Evolutionary conservation across 2,329 filamentous ascomycete species (phyloP).

Genomic region (Aspergillus costaricaensis): DNA sequence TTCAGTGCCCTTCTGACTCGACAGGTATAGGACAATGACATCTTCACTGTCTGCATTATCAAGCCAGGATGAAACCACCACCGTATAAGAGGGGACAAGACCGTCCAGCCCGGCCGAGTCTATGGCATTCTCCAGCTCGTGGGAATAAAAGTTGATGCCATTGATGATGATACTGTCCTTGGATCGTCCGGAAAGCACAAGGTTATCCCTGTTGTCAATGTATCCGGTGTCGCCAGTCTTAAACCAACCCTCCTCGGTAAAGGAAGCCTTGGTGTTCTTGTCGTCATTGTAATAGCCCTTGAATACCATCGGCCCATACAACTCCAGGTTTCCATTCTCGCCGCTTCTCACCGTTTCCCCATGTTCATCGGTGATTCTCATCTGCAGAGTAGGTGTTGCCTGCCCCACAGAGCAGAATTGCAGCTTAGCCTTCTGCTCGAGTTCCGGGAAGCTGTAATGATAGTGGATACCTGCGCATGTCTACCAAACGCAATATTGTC

Average conservation of each 20-base stretch:
- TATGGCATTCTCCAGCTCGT: constrained; percentile 4
- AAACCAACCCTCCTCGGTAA: constrained; percentile 5
- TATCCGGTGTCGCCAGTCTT: constrained; percentile 1
- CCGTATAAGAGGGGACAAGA: background rate
- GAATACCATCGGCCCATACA: constrained; percentile 3
- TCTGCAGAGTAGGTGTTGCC: background rate
- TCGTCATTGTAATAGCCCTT: constrained; percentile 6
- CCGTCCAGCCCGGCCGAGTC: background rate
- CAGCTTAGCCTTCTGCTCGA: constrained; percentile 33
- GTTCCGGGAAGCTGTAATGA: constrained; percentile 43
- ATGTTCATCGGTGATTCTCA: background rate
- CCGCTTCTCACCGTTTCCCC: background rate
- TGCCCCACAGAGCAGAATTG: constrained; percentile 1
- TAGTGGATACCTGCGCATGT: constrained; percentile 55
- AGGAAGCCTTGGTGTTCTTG: background rate
- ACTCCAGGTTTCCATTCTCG: constrained; percentile 1
- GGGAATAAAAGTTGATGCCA: constrained; percentile 1
- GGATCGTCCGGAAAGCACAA: background rate
- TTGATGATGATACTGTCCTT: constrained; percentile 9
- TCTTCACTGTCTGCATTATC: constrained; percentile 2
- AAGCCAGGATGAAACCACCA: background rate
- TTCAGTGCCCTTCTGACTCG: background rate
- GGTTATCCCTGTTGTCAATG: constrained; percentile 3
- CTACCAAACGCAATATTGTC: background rate
- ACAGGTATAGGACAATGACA: background rate